Base-by-base conservation (phyloP, 106 monocot genomes). In the Alisma plantagoaquatica region DNA sequence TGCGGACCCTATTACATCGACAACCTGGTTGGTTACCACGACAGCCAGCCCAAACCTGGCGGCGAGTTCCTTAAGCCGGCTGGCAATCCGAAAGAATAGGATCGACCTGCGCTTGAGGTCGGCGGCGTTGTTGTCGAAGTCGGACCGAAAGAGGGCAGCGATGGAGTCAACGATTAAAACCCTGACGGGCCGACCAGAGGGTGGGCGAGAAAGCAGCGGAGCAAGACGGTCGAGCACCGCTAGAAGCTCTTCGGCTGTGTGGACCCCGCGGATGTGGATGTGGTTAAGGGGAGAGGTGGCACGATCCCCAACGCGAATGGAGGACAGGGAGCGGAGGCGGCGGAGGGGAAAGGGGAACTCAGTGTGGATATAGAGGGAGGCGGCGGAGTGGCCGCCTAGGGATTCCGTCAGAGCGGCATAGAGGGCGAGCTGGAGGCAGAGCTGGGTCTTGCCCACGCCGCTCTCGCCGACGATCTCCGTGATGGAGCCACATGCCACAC, bases 381-480 rank as follows among this genome's bases (percentile, higher is more conserved):
- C 46, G 41, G 78, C 33, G 35, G 80, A 51, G 50, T 66, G 59
- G 48, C 78, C 74, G 32, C 78, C 76, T n/a, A 19, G 55, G 53
- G 69, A 65, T 3, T 58, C 52, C 3, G 82, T 72, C 15, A 67
- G 71, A 9, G 60, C 59, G 41, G 87, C 67, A 59, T 69, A 63
- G 71, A 84, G 89, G 49, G 69, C 50, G 56, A 96, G 81, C 62
- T 84, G 89, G 68, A 98, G 90, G 73, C 76, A 82, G 82, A 98
- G 78, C 62, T 98, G 98, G 50, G 90, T 85, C 74, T 98, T 98
- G 1, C 98, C 96, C 66, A 74, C 31, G 49, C 54, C 56, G 30
- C 66, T 41, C 63, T 98, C 98, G 67, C 82, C 84, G 58, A 63
- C 62, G 58, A 90, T 31, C 71, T 98, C 98, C 55, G 90, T 98